Conservation (phyloP, 2,329 filamentous ascomycete genomes). For the Dichotomopilus funicola region DNA sequence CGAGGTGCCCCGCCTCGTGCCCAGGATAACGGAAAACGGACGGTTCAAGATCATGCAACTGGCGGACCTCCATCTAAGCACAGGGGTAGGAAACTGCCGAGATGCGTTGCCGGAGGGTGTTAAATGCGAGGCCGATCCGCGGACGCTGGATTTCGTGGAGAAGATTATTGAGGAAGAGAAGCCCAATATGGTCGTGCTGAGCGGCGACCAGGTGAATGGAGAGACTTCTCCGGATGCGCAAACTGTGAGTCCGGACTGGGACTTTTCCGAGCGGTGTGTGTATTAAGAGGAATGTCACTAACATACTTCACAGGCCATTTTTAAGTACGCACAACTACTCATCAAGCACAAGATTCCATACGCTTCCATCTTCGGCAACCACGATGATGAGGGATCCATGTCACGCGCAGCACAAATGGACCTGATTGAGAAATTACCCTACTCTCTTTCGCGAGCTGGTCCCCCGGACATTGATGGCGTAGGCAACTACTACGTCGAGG, state of each 20-base stretch:
- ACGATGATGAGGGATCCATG: slow-evolving; percentile 86
- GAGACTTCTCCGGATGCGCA: slow-evolving; percentile 88
- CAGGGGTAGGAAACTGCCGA: slow-evolving; percentile 76
- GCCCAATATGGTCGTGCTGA: slow-evolving; percentile 85
- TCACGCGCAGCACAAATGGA: slow-evolving; percentile 74
- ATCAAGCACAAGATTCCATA: slow-evolving; percentile 86
- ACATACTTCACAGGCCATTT: slow-evolving; percentile 59
- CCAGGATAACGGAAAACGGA: slow-evolving; percentile 77
- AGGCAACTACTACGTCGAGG: slow-evolving; percentile 90
- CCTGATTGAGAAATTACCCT: slow-evolving; percentile 78
- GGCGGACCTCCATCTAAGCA: slow-evolving; percentile 90
- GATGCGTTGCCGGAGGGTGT: slow-evolving; percentile 75
- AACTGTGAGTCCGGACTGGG: slow-evolving; percentile 48
- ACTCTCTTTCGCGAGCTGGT: slow-evolving; percentile 78
- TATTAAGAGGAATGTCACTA: neutral
- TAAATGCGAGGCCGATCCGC: slow-evolving; percentile 82
- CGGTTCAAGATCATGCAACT: slow-evolving; percentile 97
- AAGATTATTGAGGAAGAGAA: slow-evolving; percentile 85
- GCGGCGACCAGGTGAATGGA: slow-evolving; percentile 92
- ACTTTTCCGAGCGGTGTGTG: neutral
- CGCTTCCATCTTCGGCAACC: slow-evolving; percentile 90
- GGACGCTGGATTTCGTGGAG: slow-evolving; percentile 83
- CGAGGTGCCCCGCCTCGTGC: slow-evolving; percentile 61
- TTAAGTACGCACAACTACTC: slow-evolving; percentile 83
- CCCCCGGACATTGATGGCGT: slow-evolving; percentile 81